Percentiles rank a stretch among this genome's conserved stretches.
These are phyloP conservation scores for Pichia exigua DNA, from an alignment of 805 yeast species.

Conservation along the genomic window DNA sequence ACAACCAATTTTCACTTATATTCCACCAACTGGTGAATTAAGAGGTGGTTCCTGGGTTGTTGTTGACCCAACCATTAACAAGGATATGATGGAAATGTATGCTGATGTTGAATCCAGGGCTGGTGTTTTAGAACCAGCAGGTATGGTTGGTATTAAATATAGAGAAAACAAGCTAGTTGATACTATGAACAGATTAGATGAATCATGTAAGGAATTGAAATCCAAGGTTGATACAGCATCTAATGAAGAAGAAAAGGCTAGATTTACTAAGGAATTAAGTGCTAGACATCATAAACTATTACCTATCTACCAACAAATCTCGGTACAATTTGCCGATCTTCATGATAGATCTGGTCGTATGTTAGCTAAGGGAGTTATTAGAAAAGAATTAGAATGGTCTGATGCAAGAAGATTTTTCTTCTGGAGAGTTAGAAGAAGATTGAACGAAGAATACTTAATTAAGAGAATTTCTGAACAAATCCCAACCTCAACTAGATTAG, in stretches of 20 bases:
- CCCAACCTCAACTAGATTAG: constrained; percentile 57
- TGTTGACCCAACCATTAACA: constrained; percentile 95
- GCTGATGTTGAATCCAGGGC: constrained; percentile 95
- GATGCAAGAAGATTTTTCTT: constrained; percentile 92
- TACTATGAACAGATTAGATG: constrained; percentile 90
- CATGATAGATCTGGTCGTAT: constrained; percentile 97
- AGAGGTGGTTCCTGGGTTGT: constrained; percentile 99
- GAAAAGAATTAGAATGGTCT: constrained; percentile 77
- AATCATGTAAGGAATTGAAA: constrained; percentile 61
- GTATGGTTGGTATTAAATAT: constrained; percentile 98
- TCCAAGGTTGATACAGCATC: constrained; percentile 45
- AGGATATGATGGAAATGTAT: constrained; percentile 98
- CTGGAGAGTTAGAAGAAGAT: constrained; percentile 97
- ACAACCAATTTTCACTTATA: constrained; percentile 94
- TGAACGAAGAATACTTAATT: constrained; percentile 84
- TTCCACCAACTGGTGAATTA: constrained; percentile 96
- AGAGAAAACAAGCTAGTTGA: constrained; percentile 84
- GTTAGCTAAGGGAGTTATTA: constrained; percentile 89
- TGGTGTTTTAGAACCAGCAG: constrained; percentile 98
- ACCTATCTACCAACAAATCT: constrained; percentile 87
- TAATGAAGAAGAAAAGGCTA: constrained; percentile 57
- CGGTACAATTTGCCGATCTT: constrained; percentile 94
- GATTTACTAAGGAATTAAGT: constrained; percentile 54
- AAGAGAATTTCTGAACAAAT: constrained; percentile 62
- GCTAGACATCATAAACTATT: constrained; percentile 73